These are phyloP conservation scores for Deinandra increscens DNA, from an alignment of 129 eudicot genomes.

Conservation along the genomic window DNA sequence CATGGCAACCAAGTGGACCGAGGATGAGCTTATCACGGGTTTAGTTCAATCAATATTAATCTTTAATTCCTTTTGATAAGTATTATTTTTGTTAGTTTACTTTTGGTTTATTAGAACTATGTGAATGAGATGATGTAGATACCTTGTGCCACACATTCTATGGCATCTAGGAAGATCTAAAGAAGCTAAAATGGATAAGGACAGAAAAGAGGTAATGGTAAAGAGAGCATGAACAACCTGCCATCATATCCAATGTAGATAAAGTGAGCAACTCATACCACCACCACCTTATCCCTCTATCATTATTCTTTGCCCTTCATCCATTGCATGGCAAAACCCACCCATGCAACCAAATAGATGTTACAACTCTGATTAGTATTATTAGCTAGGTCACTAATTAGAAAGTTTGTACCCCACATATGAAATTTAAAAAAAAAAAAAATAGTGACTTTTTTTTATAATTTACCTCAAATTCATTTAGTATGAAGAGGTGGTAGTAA, in stretches of 20 bases:
- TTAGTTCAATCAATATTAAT: neutral
- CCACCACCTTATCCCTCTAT: slow-evolving; percentile 42
- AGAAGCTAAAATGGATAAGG: slow-evolving; percentile 32
- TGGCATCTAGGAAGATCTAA: slow-evolving; percentile 1
- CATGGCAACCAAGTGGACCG: neutral
- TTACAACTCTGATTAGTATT: neutral
- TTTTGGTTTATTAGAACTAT: slow-evolving; percentile 12
- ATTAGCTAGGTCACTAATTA: no score
- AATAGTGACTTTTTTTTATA: no score
- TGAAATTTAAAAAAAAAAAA: no score
- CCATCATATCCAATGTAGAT: slow-evolving; percentile 32
- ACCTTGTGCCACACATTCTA: slow-evolving; percentile 32
- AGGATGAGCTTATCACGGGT: neutral
- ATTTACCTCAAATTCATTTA: no score
- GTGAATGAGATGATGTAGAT: slow-evolving; percentile 28
- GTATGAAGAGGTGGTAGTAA: no score
- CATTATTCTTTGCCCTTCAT: slow-evolving; percentile 39
- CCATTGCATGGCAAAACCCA: slow-evolving; percentile 25
- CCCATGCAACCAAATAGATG: neutral
- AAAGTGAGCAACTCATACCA: slow-evolving; percentile 41
- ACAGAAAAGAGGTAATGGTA: slow-evolving; percentile 34
- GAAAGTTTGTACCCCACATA: no score
- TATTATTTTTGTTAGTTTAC: neutral
- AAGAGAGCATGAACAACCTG: slow-evolving; percentile 23
- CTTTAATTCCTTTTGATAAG: neutral